Evolutionary conservation across 2,329 filamentous ascomycete genomes (phyloP).

Genomic region (Dryadomyces quercivorus): DNA sequence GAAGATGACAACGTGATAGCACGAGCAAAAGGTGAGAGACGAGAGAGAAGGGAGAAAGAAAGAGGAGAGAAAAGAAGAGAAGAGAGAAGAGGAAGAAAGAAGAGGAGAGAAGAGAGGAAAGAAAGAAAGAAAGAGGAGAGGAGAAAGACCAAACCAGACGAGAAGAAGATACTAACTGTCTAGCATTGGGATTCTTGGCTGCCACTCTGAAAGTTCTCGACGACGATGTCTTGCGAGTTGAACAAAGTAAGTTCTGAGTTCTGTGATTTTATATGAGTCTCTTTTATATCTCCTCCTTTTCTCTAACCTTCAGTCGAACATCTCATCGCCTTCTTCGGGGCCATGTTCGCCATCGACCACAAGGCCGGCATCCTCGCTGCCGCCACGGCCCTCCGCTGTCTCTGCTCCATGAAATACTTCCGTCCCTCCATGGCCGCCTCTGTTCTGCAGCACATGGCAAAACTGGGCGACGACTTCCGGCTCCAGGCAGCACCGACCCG

Average conservation of each 20-base stretch:
- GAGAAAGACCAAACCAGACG: background rate
- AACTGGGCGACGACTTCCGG: conserved; percentile 44
- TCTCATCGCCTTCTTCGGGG: conserved; percentile 39
- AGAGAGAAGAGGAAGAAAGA: background rate
- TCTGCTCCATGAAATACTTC: conserved; percentile 38
- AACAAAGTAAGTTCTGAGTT: conserved; percentile 36
- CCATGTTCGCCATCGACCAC: conserved; percentile 47
- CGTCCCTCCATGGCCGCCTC: conserved; percentile 32
- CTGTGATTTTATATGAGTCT: no score
- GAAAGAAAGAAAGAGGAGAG: background rate
- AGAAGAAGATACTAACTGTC: background rate
- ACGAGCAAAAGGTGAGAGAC: conserved; percentile 33
- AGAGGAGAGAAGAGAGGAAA: background rate
- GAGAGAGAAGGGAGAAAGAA: background rate
- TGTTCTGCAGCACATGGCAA: conserved; percentile 36
- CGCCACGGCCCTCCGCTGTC: conserved; percentile 36
- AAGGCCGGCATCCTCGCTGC: conserved; percentile 45
- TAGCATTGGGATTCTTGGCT: conserved; percentile 46
- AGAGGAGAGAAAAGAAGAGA: background rate
- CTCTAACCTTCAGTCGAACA: conserved; percentile 13
- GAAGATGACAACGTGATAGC: conserved; percentile 33
- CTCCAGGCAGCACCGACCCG: conserved; percentile 39
- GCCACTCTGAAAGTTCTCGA: conserved; percentile 37
- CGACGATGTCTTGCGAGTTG: conserved; percentile 31
- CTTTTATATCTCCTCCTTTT: background rate